These are phyloP conservation scores for Cucurbitaria berberidis DNA, from an alignment of 2,329 filamentous ascomycete species.

Conservation along the genomic window DNA sequence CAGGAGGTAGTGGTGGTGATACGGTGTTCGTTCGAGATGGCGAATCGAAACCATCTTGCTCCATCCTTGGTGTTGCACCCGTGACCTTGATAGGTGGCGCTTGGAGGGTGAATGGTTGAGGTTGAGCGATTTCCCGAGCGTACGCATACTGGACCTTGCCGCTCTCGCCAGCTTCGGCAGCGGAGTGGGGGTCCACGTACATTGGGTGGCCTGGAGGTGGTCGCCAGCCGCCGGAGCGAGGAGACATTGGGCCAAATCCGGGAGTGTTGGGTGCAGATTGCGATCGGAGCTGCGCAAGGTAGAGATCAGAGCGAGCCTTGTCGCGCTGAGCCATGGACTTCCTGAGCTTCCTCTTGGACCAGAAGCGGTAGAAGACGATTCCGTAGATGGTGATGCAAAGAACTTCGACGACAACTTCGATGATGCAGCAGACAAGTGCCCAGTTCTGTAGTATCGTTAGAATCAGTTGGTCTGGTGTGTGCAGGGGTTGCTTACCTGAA, in stretches of 20 bases:
- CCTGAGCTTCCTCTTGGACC: conserved; percentile 90
- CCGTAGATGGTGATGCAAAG: conserved; percentile 92
- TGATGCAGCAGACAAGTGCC: conserved; percentile 94
- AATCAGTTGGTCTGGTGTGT: conserved; percentile 1
- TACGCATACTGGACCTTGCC: conserved; percentile 46
- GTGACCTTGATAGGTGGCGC: conserved; percentile 81
- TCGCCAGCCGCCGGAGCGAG: conserved; percentile 60
- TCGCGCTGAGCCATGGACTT: conserved; percentile 98
- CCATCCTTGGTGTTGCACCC: conserved; percentile 73
- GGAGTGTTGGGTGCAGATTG: conserved; percentile 96
- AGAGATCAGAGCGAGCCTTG: conserved; percentile 90
- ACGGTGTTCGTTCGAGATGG: conserved; percentile 44
- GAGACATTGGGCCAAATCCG: conserved; percentile 74
- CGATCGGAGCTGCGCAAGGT: conserved; percentile 70
- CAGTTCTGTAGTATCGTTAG: conserved; percentile 70
- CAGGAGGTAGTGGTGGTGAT: conserved; percentile 45
- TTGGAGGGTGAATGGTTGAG: conserved; percentile 81
- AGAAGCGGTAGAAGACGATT: conserved; percentile 96
- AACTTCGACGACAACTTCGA: conserved; percentile 91
- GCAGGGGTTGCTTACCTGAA: conserved; percentile 65
- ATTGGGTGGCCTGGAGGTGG: conserved; percentile 53
- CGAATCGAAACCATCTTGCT: conserved; percentile 66
- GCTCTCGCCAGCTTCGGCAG: conserved; percentile 60
- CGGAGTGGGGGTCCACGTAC: conserved; percentile 54
- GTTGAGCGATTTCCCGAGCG: conserved; percentile 54